phyloP scores from a whole-genome alignment of 2,329 filamentous ascomycete species.

The Fusarium compactum region DNA sequence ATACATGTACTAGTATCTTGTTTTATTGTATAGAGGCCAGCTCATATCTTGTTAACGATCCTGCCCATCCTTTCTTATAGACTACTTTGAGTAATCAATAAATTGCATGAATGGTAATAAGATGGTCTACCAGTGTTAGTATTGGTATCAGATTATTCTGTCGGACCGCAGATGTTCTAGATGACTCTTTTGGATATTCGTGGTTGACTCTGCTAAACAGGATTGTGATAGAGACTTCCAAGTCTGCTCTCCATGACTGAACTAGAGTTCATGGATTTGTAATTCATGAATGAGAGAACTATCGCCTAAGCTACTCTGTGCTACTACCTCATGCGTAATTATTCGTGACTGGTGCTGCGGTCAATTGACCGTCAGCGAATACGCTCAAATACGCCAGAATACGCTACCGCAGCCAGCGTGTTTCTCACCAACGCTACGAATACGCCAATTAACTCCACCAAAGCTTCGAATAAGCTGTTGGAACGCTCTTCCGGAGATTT shows the following conservation, averaged over 20 bases:
- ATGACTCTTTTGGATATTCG: background rate
- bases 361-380: background rate
- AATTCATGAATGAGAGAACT: background rate
- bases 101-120: constrained; percentile 5
- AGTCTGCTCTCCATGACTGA: too few species aligned
- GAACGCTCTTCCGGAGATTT: too few species aligned
- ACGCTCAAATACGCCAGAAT: constrained; percentile 22
- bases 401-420: constrained; percentile 1
- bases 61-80: constrained; percentile 29
- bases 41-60: constrained; percentile 19
- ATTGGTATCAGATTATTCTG: background rate
- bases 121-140: background rate
- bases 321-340: fast-evolving
- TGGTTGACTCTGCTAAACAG: too few species aligned
- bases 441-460: background rate
- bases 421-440: background rate
- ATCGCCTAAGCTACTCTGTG: fast-evolving
- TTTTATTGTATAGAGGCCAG: background rate
- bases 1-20: background rate
- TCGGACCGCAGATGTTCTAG: background rate
- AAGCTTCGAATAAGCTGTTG: background rate
- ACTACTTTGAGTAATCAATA: constrained; percentile 30
- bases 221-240: background rate
- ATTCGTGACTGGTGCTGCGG: background rate
- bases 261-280: background rate